Percentiles rank a stretch among this genome's conserved stretches.
Conservation (phyloP, 192 early-diverging fungal species). For the Cetraspora pellucida region DNA sequence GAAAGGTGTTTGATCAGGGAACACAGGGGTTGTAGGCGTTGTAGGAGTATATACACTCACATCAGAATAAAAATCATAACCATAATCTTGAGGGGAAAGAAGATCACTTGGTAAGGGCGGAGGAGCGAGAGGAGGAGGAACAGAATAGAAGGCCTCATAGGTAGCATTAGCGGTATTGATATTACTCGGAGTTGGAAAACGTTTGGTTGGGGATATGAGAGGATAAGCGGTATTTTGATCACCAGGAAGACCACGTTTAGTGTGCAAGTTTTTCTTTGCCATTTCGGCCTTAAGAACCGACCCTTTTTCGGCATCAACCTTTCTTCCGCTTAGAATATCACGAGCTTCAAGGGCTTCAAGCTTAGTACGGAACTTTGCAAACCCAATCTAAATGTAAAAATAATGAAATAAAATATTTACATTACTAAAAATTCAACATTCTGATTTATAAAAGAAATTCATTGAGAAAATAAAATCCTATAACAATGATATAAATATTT, state of each 20-base stretch:
- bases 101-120: constrained; percentile 59
- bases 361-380: constrained; percentile 94
- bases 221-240: constrained; percentile 39
- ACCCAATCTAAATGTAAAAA: constrained; percentile 79
- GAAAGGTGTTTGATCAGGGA: constrained; percentile 44
- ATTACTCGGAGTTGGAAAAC: constrained; percentile 27
- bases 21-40: constrained; percentile 47
- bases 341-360: constrained; percentile 90
- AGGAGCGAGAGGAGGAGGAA: constrained; percentile 41
- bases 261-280: constrained; percentile 99
- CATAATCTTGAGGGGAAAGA: constrained; percentile 56
- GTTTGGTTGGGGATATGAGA: constrained; percentile 16
- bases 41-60: constrained; percentile 45
- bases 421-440: background rate
- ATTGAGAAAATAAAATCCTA: background rate
- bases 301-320: constrained; percentile 87
- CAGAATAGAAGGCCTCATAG: constrained; percentile 48
- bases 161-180: constrained; percentile 29
- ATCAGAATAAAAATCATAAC: constrained; percentile 57
- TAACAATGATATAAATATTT: background rate
- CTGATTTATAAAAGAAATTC: no score
- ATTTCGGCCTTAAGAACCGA: constrained; percentile 94
- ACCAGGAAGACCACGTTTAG: constrained; percentile 76
- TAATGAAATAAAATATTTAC: background rate
- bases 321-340: constrained; percentile 88